Conservation (phyloP, 129 eudicot species). For the Gnaphalium uliginosum region DNA sequence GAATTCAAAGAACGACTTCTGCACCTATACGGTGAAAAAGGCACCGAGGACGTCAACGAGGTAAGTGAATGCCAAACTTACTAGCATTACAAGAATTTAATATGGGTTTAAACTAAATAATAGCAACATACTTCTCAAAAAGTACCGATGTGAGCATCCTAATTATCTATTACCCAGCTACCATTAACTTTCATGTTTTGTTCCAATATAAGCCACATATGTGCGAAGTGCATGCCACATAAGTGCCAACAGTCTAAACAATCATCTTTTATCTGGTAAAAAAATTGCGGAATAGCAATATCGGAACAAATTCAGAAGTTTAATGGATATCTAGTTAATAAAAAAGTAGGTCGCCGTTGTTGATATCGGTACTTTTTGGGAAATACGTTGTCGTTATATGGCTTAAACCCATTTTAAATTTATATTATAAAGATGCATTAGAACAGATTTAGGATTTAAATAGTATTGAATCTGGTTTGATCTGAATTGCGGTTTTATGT, state of each 20-base stretch:
- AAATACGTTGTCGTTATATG: not conserved
- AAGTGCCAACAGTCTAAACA: no score
- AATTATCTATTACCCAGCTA: not conserved
- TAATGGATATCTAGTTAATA: no score
- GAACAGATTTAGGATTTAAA: not conserved
- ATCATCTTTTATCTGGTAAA: no score
- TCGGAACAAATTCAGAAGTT: not conserved
- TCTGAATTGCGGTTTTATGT: not conserved
- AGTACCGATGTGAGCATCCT: not conserved
- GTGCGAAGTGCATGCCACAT: no score
- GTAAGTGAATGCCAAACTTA: not conserved
- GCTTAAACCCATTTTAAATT: not conserved
- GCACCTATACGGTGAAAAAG: not conserved
- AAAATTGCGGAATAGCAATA: no score
- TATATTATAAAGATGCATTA: not conserved
- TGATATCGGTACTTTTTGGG: not conserved
- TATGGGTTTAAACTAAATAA: not conserved
- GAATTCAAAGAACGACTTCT: not conserved
- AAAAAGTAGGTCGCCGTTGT: not conserved
- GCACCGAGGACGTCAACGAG: not conserved
- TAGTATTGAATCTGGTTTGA: not conserved
- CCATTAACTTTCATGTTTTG: not conserved
- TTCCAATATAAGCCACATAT: not conserved
- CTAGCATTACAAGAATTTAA: not conserved
- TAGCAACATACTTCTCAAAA: no score